phyloP scores from a whole-genome alignment of 345 rosid species.

The Citrus maxima region DNA sequence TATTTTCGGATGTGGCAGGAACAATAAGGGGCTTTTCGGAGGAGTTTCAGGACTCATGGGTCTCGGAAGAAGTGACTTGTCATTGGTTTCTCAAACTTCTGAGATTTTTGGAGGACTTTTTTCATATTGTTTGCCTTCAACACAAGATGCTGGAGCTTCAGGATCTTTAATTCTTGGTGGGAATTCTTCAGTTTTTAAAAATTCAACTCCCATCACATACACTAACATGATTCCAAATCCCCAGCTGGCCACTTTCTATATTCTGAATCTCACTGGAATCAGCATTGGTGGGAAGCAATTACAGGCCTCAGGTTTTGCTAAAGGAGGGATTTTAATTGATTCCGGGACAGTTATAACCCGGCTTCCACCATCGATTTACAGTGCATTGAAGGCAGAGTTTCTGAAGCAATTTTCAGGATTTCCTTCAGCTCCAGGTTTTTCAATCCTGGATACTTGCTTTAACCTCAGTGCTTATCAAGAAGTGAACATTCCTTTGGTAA shows the following conservation, averaged over 20 bases:
- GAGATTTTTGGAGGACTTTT: conserved; percentile 59
- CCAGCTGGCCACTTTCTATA: conserved; percentile 62
- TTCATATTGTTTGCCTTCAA: conserved; percentile 83
- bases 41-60: conserved; percentile 91
- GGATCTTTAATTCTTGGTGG: conserved; percentile 76
- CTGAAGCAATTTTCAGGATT: conserved; percentile 57
- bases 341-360: conserved; percentile 87
- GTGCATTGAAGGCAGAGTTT: conserved; percentile 62
- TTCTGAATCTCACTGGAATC: conserved; percentile 71
- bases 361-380: conserved; percentile 77
- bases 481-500: conserved; percentile 62
- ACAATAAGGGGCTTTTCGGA: conserved; percentile 76
- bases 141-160: conserved; percentile 47
- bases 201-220: conserved; percentile 57
- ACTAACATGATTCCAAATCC: conserved; percentile 62
- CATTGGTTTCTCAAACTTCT: conserved; percentile 64
- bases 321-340: conserved; percentile 54
- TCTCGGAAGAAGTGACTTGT: conserved; percentile 67
- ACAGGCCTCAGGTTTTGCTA: conserved; percentile 39
- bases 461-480: conserved; percentile 69
- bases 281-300: conserved; percentile 56
- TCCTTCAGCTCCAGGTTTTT: conserved; percentile 67
- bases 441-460: conserved; percentile 84
- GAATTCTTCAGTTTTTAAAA: conserved; percentile 51
- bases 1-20: conserved; percentile 79